Percentiles rank a stretch among this genome's conserved stretches.
phyloP scores from a whole-genome alignment of 208 protist genomes.

The Acanthamoeba sp. region DNA sequence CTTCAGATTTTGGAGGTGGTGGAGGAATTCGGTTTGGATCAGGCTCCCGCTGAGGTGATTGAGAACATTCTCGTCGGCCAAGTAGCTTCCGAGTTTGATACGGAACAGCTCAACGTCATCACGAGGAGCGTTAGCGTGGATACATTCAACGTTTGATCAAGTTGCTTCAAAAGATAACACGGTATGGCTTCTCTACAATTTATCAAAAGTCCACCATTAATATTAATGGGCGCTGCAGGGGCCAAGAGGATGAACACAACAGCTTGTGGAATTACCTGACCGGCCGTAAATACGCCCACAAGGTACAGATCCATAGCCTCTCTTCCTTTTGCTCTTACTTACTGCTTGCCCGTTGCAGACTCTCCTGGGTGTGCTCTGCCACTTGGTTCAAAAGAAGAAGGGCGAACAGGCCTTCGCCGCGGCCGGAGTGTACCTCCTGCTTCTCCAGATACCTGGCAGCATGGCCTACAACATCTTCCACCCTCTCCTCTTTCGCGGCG shows the following conservation, averaged over 20 bases:
- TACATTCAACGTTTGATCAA: background rate
- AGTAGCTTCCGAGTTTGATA: constrained; percentile 45
- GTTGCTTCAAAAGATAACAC: background rate
- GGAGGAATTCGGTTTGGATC: constrained; percentile 34
- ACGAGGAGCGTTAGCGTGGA: background rate
- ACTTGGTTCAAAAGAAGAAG: constrained; percentile 52
- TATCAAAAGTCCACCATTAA: background rate
- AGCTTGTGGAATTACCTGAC: constrained; percentile 46
- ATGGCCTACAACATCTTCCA: constrained; percentile 73
- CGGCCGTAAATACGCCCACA: constrained; percentile 26
- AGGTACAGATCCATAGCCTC: background rate
- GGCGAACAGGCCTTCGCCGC: constrained; percentile 23
- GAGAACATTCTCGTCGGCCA: constrained; percentile 35
- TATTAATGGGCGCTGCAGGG: background rate
- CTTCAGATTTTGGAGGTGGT: constrained; percentile 25
- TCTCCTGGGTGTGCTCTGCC: constrained; percentile 53
- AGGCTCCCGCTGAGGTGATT: constrained; percentile 19
- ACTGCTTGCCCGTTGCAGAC: background rate
- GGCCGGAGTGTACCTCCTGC: constrained; percentile 46
- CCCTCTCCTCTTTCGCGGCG: constrained; percentile 54
- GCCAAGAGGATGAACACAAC: background rate
- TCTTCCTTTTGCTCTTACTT: background rate
- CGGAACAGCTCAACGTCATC: constrained; percentile 59
- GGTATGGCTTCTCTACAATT: background rate
- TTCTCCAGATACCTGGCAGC: constrained; percentile 59